Evolutionary conservation across 2,329 filamentous ascomycete genomes (phyloP).

Genomic region (Coniochaeta sp.): DNA sequence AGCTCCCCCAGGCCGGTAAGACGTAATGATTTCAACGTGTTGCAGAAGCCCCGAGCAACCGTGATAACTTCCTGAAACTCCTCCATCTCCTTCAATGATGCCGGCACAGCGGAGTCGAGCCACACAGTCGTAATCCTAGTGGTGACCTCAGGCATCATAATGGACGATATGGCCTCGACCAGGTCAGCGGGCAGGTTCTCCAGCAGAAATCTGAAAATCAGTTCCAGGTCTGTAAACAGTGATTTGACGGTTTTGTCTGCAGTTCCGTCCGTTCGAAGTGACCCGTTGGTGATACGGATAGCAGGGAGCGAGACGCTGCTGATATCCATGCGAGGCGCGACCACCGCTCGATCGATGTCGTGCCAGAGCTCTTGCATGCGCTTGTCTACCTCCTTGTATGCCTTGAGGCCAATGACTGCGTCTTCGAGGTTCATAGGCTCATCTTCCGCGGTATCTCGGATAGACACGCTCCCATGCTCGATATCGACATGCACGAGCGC

Average conservation of each 20-base stretch:
- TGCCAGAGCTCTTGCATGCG: slow-evolving; percentile 55
- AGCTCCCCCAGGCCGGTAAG: slow-evolving; percentile 60
- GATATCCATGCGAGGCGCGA: slow-evolving; percentile 51
- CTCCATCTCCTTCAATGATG: slow-evolving; percentile 62
- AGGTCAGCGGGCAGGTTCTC: slow-evolving; percentile 46
- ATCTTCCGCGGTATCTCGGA: slow-evolving; percentile 43
- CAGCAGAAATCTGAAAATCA: slow-evolving; percentile 43
- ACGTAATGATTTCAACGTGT: slow-evolving; percentile 50
- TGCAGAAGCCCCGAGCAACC: slow-evolving; percentile 56
- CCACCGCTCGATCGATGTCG: slow-evolving; percentile 52
- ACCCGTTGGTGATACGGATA: slow-evolving; percentile 34
- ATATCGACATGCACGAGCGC: slow-evolving; percentile 57
- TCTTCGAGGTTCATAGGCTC: slow-evolving; percentile 45
- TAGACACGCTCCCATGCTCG: slow-evolving; percentile 43
- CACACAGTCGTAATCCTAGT: slow-evolving; percentile 64
- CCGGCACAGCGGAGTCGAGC: slow-evolving; percentile 70
- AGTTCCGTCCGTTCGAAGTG: slow-evolving; percentile 33
- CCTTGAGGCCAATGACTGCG: slow-evolving; percentile 47
- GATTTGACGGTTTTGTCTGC: slow-evolving; percentile 38
- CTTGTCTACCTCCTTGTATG: slow-evolving; percentile 54
- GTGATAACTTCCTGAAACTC: slow-evolving; percentile 66
- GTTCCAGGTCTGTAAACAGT: slow-evolving; percentile 47
- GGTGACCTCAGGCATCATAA: slow-evolving; percentile 64
- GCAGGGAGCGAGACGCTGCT: slow-evolving; percentile 23
- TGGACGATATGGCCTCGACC: slow-evolving; percentile 53